Evolutionary conservation across 1,284 basidiomycete species (phyloP), one percentile per base, ranked within the genome.

Genomic region (Acaromyces ingoldii): DNA sequence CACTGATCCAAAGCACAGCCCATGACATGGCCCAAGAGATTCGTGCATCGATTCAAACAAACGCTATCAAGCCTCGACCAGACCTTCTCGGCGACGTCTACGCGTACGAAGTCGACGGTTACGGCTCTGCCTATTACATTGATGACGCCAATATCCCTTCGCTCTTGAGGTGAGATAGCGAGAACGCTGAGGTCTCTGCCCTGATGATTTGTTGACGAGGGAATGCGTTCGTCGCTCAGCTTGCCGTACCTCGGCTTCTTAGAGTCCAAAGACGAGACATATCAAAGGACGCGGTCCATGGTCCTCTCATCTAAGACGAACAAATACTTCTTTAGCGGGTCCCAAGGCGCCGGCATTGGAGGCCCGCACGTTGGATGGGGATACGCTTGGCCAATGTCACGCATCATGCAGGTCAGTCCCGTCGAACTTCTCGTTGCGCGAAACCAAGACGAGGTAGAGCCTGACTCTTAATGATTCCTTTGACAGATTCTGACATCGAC

Each of bases 91-190:
- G 58, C 6, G 40, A 51, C 9, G 59, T 72, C 19, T 70, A 59
- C 22, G 67, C 68, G 0, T 72, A 62, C 42, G 69, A 72, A 45
- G 55, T 70, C 26, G 69, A 72, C 51, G 68, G 69, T 4, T 70
- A 57, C 28, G 67, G 65, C 19, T 52, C 49, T 7, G 21, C 17
- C n/a, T 55, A 57, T 44, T 62, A 63, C 17, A 64, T 64, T 53
- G 69, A 72, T 53, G 68, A 72, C 42, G 68, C 69, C 50, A 66
- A 65, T 49, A 41, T 72, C 0, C 69, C 69, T 15, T 65, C 59
- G 0, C 55, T 71, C 13, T 17, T 40, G 17, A 22, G 21, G 38
- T 40, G 38, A 40, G 38, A 34, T 34, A n/a, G 13, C 33, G 33
- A 34, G 13, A n/a, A n/a, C n/a, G n/a, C n/a, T n/a, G n/a, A n/a